Evolutionary conservation across 106 monocot species (phyloP).

Genomic region (Acorus gramineus): DNA sequence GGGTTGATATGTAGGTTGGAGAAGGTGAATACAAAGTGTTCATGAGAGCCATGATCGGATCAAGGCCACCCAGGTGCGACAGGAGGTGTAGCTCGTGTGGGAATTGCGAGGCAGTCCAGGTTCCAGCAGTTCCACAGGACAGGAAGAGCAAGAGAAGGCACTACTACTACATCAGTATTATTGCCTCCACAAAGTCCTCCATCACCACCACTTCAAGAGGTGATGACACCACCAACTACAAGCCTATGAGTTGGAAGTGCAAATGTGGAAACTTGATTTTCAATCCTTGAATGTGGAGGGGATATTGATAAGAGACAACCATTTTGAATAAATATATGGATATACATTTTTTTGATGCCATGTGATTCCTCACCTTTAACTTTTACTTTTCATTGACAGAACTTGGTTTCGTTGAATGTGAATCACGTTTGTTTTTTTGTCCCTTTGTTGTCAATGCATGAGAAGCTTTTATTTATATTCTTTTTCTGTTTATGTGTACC

Average conservation of each 20-base stretch:
- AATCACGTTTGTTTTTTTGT: too few species aligned
- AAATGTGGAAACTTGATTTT: conserved; percentile 50
- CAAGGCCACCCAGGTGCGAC: conserved; percentile 59
- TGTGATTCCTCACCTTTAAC: too few species aligned
- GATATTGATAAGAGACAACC: too few species aligned
- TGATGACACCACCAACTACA: conserved; percentile 55
- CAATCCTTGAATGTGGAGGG: conserved; percentile 19
- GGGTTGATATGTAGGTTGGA: neutral
- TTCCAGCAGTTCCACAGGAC: conserved; percentile 41
- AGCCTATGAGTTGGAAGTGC: conserved; percentile 75
- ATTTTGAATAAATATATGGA: too few species aligned
- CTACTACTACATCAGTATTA: neutral
- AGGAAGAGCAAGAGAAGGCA: neutral
- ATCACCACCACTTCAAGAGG: conserved; percentile 6
- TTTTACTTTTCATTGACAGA: too few species aligned
- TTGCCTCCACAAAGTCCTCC: neutral
- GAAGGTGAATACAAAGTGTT: conserved; percentile 7
- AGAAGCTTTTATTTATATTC: too few species aligned
- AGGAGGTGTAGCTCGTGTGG: conserved; percentile 44
- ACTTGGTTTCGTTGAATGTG: too few species aligned
- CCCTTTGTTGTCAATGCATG: too few species aligned
- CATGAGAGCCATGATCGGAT: conserved; percentile 37
- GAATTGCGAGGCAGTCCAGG: conserved; percentile 56
- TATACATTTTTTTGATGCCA: too few species aligned
- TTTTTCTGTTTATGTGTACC: too few species aligned